Evolutionary conservation across 2,329 filamentous ascomycete species (phyloP), one percentile per base, ranked within the genome.

Genomic region (Nemania sp.): DNA sequence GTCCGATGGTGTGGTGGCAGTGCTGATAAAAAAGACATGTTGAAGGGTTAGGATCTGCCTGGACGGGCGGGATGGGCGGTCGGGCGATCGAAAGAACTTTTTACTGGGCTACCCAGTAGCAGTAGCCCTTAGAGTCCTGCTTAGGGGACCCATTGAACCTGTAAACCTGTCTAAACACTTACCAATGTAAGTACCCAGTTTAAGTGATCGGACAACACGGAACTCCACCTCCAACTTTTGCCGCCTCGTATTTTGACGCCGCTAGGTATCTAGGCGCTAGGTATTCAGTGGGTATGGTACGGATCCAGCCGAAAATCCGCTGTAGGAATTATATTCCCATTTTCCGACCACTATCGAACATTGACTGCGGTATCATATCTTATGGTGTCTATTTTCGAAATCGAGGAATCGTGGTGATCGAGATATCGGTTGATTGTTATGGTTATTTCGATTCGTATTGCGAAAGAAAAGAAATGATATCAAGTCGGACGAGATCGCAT

Each of bases 161-260:
- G 13, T 15, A 20, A 53, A 18, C 26, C 26, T 32, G 5, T 15
- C 49, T 53, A 29, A 32, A 18, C 18, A 53, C 51, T 18, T 53
- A 29, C 22, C 18, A n/a, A 13, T 2, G 13, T 53, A 29, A 35
- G n/a, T 41, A 20, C 6, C 13, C 13, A 18, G 10, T 22, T 5
- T 47, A 51, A 10, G 18, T 27, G 51, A 45, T 20, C 45, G 43
- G 66, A 53, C 49, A 55, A 63, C 41, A 62, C 57, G 65, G 55
- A 59, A 45, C 59, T 55, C 64, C 67, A 67, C 62, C 47, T 58
- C 60, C 57, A 64, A 51, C 60, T 62, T 70, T 68, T 53, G 62
- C 68, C 63, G 65, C 65, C 66, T 70, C 68, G 70, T 72, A 71
- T 71, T 71, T 52, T 58, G 29, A 60, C 22, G n/a, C 52, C 41